Percentiles rank a stretch among this genome's conserved stretches.
Conservation (phyloP, 441 rosid species). For the Raphanus hybrid region DNA sequence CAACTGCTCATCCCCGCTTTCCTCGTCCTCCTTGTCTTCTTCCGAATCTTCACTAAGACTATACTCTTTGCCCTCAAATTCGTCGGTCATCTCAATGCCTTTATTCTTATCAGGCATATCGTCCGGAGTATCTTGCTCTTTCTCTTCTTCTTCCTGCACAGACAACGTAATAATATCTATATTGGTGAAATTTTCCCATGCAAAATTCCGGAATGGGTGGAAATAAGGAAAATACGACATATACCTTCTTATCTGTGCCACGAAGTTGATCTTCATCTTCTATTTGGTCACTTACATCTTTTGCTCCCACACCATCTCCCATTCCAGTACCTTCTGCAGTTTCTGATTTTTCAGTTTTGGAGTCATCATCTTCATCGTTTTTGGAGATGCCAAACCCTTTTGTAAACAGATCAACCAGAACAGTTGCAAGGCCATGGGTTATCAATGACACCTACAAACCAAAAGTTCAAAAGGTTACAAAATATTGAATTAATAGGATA, state of each 20-base stretch:
- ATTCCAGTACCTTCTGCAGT: conserved; percentile 88
- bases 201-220: conserved; percentile 14
- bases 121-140: conserved; percentile 67
- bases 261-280: conserved; percentile 91
- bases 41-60: conserved; percentile 87
- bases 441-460: conserved; percentile 70
- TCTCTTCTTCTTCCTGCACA: conserved; percentile 61
- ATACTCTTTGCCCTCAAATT: conserved; percentile 72
- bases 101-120: conserved; percentile 69
- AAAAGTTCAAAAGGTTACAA: conserved; percentile 23
- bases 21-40: conserved; percentile 62
- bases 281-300: conserved; percentile 95
- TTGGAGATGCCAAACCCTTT: conserved; percentile 77
- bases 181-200: conserved; percentile 16
- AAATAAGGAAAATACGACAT: conserved; percentile 11
- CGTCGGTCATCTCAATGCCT: conserved; percentile 96
- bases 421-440: conserved; percentile 79
- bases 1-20: conserved; percentile 65
- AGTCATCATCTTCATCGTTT: conserved; percentile 69
- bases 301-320: conserved; percentile 91
- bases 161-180: conserved; percentile 25
- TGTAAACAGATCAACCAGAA: conserved; percentile 74
- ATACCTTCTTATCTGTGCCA: conserved; percentile 78
- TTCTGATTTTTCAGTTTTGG: conserved; percentile 52
- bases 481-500: conserved; percentile 14